Evolutionary conservation across 2,329 filamentous ascomycete species (phyloP), one percentile per base, ranked within the genome.

Genomic region (Hypomyces perniciosus): DNA sequence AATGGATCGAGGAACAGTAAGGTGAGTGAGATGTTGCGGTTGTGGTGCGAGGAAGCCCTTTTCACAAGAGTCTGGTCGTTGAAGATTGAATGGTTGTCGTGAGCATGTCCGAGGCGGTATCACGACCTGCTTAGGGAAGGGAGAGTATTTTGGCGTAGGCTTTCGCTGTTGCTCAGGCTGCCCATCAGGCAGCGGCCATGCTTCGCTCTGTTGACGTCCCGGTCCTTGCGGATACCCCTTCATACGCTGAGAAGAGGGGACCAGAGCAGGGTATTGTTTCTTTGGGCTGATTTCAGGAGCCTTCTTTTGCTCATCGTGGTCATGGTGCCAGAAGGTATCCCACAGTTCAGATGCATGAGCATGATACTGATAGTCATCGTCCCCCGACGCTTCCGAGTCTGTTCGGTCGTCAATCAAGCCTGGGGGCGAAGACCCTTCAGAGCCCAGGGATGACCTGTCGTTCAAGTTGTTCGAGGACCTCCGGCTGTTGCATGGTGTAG

Each of bases 341-440:
- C 77, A 80, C 2, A 78, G 60, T 57, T 76, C 71, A 28, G 69
- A 61, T 5, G 68, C 67, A 31, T 74, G 69, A 20, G 68, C 60
- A 50, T 74, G 71, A 54, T 77, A 74, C 53, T 75, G 71, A 50
- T 72, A 71, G 56, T 79, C 76, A 39, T 78, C 77, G 20, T 80
- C 77, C 31, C 66, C 57, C 5, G 77, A 80, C 13, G 65, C 61
- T 46, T 80, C 77, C 4, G 76, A 79, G 56, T 78, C 76, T 6
- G 68, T 68, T 5, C 70, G 72, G 57, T 79, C 73, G 55, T 80
- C 76, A 12, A 77, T 69, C 60, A 79, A 68, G 29, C 72, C 72
- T 1, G 76, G 77, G 4, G 72, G 57, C 4, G 76, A 78, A 27
- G 75, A 78, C 28, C 62, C 67, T 40, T 73, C 68, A 1, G 75